These are phyloP conservation scores for Lentinula sp. DNA, from an alignment of 768 basidiomycete species.

Conservation along the genomic window DNA sequence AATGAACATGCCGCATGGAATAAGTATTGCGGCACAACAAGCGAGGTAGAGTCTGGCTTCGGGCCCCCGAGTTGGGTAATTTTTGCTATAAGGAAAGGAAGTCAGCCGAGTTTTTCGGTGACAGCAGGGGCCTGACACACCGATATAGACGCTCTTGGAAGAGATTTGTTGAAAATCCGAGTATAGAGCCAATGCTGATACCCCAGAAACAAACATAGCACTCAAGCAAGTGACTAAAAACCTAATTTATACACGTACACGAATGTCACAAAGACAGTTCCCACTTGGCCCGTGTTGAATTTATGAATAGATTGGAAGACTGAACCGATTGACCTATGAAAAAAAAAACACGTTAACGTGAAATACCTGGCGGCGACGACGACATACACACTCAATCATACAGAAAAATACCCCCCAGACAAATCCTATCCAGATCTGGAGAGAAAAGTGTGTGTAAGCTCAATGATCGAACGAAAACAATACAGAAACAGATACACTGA, in stretches of 20 bases:
- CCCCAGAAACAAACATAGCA: not conserved
- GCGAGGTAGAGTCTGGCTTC: slow-evolving; percentile 60
- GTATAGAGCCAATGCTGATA: slow-evolving; percentile 45
- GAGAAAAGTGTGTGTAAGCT: not conserved
- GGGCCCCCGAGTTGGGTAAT: slow-evolving; percentile 28
- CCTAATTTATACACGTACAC: slow-evolving; percentile 28
- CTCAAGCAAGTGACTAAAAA: not conserved
- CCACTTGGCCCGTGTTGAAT: slow-evolving; percentile 55
- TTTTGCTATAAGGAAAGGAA: slow-evolving; percentile 16
- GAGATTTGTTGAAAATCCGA: slow-evolving; percentile 40
- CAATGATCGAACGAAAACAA: not conserved
- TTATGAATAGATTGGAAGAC: slow-evolving; percentile 51
- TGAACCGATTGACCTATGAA: slow-evolving; percentile 43
- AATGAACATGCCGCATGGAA: slow-evolving; percentile 62
- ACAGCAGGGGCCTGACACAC: slow-evolving; percentile 19
- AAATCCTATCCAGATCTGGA: slow-evolving; percentile 66
- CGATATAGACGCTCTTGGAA: slow-evolving; percentile 46
- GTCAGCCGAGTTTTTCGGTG: not conserved
- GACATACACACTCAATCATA: slow-evolving; percentile 45
- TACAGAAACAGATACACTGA: slow-evolving; percentile 48
- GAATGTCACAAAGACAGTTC: slow-evolving; percentile 54
- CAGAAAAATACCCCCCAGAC: slow-evolving; percentile 74
- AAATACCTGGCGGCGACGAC: not conserved
- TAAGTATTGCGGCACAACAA: slow-evolving; percentile 45
- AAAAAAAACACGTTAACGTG: not conserved